A percentile compares a stretch with the other conserved stretches of the same genome.
Conservation (phyloP, 345 rosid species). For the Dipteronia sinensis region DNA sequence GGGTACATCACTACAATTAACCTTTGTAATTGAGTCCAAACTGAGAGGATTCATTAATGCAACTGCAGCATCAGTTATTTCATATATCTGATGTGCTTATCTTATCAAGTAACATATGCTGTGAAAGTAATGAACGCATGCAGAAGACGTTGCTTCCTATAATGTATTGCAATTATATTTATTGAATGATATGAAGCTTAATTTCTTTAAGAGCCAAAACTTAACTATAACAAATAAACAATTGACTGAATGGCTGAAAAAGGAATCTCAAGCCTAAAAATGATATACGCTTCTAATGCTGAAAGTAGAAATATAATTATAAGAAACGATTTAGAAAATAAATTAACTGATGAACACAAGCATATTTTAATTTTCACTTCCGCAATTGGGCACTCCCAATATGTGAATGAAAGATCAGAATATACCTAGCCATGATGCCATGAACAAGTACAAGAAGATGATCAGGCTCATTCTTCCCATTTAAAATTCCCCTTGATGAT, state of each 20-base stretch:
- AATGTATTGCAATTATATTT: background rate
- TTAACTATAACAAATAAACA: background rate
- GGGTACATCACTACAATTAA: slow-evolving; percentile 3
- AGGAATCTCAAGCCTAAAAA: background rate
- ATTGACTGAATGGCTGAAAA: background rate
- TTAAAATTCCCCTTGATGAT: slow-evolving; percentile 35
- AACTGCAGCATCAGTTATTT: background rate
- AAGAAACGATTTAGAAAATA: background rate
- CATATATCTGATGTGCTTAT: background rate
- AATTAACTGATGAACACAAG: background rate
- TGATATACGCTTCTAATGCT: background rate
- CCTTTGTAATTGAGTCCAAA: background rate
- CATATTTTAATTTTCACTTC: slow-evolving; percentile 5
- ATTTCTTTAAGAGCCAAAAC: background rate
- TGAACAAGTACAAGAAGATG: slow-evolving; percentile 99
- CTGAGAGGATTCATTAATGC: background rate
- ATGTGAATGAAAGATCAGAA: slow-evolving; percentile 8
- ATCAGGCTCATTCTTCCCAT: slow-evolving; percentile 66
- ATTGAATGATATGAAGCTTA: background rate
- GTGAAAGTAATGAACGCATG: background rate
- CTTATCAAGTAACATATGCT: background rate
- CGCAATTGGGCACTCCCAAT: background rate
- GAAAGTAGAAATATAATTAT: background rate
- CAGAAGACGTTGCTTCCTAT: slow-evolving; percentile 9
- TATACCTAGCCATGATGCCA: slow-evolving; percentile 91